Percentiles rank a stretch among this genome's conserved stretches.
These are phyloP conservation scores for Scheffersomyces cryptocercus DNA, from an alignment of 1,139 yeast genomes.

Conservation along the genomic window DNA sequence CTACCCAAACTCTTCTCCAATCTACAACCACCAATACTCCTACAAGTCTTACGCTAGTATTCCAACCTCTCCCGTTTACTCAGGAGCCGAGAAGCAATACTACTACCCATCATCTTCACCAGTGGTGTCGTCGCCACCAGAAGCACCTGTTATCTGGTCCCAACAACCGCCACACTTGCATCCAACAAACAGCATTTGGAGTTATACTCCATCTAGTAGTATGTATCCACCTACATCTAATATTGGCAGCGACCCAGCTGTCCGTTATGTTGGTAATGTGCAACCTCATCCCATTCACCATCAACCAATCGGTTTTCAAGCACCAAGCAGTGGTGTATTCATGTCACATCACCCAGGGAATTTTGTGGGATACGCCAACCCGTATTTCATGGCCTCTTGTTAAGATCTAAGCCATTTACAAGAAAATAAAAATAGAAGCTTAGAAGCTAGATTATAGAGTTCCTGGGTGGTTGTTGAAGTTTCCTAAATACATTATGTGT, in stretches of 20 bases:
- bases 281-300: slow-evolving; percentile 5
- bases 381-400: slow-evolving; percentile 25
- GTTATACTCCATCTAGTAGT: slow-evolving; percentile 5
- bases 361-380: slow-evolving; percentile 42
- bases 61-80: slow-evolving; percentile 29
- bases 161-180: slow-evolving; percentile 4
- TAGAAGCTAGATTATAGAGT: no score
- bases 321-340: slow-evolving; percentile 2
- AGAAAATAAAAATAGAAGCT: no score
- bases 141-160: slow-evolving; percentile 4
- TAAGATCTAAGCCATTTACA: not conserved
- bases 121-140: slow-evolving; percentile 11
- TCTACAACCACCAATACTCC: slow-evolving; percentile 8
- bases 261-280: slow-evolving; percentile 11
- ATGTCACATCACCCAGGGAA: slow-evolving; percentile 12
- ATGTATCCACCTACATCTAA: slow-evolving; percentile 3
- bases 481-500: no score
- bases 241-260: slow-evolving; percentile 12
- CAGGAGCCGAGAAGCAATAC: slow-evolving; percentile 7
- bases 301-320: slow-evolving; percentile 3
- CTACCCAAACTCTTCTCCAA: slow-evolving; percentile 23
- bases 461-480: no score
- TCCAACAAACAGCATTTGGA: slow-evolving; percentile 11
- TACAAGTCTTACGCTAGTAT: slow-evolving; percentile 12
- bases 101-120: slow-evolving; percentile 16